A percentile compares a stretch with the other conserved stretches of the same genome.
Evolutionary conservation across 805 yeast genomes (phyloP).

Genomic region (Ogataea saltuana): DNA sequence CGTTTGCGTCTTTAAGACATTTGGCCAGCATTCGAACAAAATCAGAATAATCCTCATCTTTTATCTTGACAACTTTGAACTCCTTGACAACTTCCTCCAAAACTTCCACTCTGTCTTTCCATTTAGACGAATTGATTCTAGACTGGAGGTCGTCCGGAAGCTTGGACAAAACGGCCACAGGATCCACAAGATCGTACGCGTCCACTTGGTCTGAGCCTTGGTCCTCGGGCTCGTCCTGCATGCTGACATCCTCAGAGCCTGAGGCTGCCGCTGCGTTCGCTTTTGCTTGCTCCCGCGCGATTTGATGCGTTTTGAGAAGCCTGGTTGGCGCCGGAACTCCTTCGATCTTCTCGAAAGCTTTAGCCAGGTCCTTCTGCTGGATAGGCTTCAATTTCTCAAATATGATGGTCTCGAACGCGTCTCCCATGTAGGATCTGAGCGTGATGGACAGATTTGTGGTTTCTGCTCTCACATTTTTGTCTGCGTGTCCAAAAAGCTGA

Average conservation of each 20-base stretch:
- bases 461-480: slow-evolving; percentile 79
- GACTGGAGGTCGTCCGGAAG: slow-evolving; percentile 63
- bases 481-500: slow-evolving; percentile 80
- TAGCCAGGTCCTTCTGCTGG: slow-evolving; percentile 81
- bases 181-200: slow-evolving; percentile 69
- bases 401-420: slow-evolving; percentile 54
- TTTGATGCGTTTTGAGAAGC: slow-evolving; percentile 52
- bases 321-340: slow-evolving; percentile 53
- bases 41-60: slow-evolving; percentile 61
- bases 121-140: slow-evolving; percentile 61
- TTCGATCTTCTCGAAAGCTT: slow-evolving; percentile 58
- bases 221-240: slow-evolving; percentile 31
- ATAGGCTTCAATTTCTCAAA: slow-evolving; percentile 82
- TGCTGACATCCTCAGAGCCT: slow-evolving; percentile 41
- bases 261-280: slow-evolving; percentile 26
- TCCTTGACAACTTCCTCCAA: slow-evolving; percentile 61
- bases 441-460: slow-evolving; percentile 69
- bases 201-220: slow-evolving; percentile 45
- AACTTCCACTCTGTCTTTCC: slow-evolving; percentile 92
- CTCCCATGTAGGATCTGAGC: slow-evolving; percentile 74
- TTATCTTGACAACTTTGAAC: slow-evolving; percentile 54
- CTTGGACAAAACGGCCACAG: slow-evolving; percentile 64
- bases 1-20: slow-evolving; percentile 83
- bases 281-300: slow-evolving; percentile 1
- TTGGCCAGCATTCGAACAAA: slow-evolving; percentile 66